Evolutionary conservation across 495 filamentous ascomycete species (phyloP).

Genomic region (Penicilliopsis zonata): DNA sequence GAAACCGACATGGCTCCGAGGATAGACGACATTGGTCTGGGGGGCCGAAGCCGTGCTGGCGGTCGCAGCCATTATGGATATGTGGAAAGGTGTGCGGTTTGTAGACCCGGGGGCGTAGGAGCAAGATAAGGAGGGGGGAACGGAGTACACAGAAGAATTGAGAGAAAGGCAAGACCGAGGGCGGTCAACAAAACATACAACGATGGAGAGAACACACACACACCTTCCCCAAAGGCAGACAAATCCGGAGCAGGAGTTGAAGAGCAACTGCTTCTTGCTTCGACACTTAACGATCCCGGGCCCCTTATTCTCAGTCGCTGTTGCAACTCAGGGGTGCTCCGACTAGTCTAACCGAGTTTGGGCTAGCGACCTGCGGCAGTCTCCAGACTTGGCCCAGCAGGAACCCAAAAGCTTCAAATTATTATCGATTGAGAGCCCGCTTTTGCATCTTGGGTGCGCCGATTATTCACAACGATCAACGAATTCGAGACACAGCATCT

Average conservation of each 20-base stretch:
- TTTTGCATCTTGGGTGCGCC: too few species aligned
- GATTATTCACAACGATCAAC: too few species aligned
- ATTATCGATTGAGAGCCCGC: slow-evolving; percentile 2
- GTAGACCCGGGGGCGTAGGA: background rate
- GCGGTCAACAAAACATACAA: background rate
- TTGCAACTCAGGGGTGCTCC: slow-evolving; percentile 26
- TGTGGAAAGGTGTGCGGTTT: background rate
- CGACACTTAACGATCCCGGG: slow-evolving; percentile 10
- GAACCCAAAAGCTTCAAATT: slow-evolving; percentile 10
- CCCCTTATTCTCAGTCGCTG: slow-evolving; percentile 28
- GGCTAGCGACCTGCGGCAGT: slow-evolving; percentile 14
- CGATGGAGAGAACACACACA: background rate
- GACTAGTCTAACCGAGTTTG: slow-evolving; percentile 15
- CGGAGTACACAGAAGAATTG: background rate
- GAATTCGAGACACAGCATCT: too few species aligned
- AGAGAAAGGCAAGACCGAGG: slow-evolving; percentile 8
- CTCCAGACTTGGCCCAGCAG: slow-evolving; percentile 6
- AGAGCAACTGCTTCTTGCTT: slow-evolving; percentile 1
- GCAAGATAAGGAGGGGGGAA: slow-evolving; percentile 2
- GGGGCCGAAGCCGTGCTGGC: slow-evolving; percentile 34
- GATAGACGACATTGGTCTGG: slow-evolving; percentile 60
- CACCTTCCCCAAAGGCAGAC: background rate
- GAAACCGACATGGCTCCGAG: slow-evolving; percentile 96
- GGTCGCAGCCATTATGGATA: slow-evolving; percentile 39
- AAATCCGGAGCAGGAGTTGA: background rate